These are phyloP conservation scores for Pleomassaria siparia DNA, from an alignment of 2,329 filamentous ascomycete species.

Conservation along the genomic window DNA sequence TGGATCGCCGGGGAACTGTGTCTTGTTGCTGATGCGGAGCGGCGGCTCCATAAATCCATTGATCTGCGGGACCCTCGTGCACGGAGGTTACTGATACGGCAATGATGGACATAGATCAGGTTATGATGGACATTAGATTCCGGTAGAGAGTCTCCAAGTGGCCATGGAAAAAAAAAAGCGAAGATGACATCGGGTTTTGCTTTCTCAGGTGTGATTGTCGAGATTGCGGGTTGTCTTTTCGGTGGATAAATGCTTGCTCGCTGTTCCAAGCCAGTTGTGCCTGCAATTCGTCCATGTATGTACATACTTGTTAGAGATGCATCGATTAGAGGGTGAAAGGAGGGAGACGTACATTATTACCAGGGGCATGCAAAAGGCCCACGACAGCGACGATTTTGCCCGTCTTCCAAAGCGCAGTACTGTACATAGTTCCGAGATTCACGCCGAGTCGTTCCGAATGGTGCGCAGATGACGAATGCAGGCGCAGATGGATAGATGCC, in stretches of 20 bases:
- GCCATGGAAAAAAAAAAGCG: conserved; percentile 35
- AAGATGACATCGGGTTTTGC: conserved; percentile 33
- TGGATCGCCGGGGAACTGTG: conserved; percentile 26
- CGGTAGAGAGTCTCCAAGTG: conserved; percentile 37
- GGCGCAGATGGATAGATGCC: too few relatives aligned
- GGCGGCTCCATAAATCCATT: conserved; percentile 28
- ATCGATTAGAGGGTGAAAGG: not conserved
- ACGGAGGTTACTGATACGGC: conserved; percentile 26
- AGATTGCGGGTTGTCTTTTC: conserved; percentile 29
- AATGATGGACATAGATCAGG: conserved; percentile 30
- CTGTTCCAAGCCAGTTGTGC: conserved; percentile 31
- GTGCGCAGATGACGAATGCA: not conserved
- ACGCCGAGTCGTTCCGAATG: not conserved
- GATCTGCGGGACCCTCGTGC: conserved; percentile 31
- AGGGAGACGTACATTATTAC: conserved; percentile 1
- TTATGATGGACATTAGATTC: conserved; percentile 30
- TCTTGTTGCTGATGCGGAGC: conserved; percentile 19
- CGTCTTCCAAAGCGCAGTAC: not conserved
- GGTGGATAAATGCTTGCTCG: conserved; percentile 25
- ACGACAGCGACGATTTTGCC: conserved; percentile 14
- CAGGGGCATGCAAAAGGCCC: conserved; percentile 12
- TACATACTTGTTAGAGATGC: too few relatives aligned
- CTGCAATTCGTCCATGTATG: too few relatives aligned
- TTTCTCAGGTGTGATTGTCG: conserved; percentile 25
- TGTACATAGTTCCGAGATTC: not conserved